Evolutionary conservation across 331 rosid species (phyloP).

Genomic region (Telfairia occidentalis): DNA sequence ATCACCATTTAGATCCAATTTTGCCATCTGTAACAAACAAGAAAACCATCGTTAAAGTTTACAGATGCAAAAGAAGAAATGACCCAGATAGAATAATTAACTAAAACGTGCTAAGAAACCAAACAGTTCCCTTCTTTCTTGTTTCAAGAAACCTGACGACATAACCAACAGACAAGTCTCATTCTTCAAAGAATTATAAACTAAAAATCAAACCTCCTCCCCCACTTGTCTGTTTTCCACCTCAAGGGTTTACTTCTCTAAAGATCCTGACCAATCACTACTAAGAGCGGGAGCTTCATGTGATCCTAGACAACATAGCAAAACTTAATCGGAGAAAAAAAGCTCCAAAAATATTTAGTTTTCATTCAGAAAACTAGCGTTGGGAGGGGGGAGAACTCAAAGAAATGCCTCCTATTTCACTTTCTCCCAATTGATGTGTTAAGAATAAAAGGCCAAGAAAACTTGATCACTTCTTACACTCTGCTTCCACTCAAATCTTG

Average conservation of each 20-base stretch:
- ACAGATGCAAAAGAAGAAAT: background rate
- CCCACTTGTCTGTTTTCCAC: background rate
- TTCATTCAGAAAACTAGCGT: background rate
- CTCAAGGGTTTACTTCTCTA: background rate
- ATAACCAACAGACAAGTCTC: background rate
- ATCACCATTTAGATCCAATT: conserved; percentile 86
- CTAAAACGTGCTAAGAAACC: background rate
- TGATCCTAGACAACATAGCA: background rate
- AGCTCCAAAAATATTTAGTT: background rate
- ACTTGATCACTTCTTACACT: background rate
- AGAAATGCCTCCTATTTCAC: background rate
- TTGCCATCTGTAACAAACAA: conserved; percentile 56
- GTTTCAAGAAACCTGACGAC: background rate
- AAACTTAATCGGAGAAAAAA: background rate
- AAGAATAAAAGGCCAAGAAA: background rate
- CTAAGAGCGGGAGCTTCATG: background rate
- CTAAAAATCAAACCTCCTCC: background rate
- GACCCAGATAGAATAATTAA: background rate
- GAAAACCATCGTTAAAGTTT: background rate
- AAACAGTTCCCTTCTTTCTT: background rate
- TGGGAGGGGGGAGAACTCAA: background rate
- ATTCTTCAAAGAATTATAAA: background rate
- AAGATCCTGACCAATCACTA: background rate
- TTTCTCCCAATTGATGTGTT: background rate
- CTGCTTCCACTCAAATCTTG: background rate